Conservation (phyloP, 2,329 filamentous ascomycete genomes). For the Balansia obtecta region DNA sequence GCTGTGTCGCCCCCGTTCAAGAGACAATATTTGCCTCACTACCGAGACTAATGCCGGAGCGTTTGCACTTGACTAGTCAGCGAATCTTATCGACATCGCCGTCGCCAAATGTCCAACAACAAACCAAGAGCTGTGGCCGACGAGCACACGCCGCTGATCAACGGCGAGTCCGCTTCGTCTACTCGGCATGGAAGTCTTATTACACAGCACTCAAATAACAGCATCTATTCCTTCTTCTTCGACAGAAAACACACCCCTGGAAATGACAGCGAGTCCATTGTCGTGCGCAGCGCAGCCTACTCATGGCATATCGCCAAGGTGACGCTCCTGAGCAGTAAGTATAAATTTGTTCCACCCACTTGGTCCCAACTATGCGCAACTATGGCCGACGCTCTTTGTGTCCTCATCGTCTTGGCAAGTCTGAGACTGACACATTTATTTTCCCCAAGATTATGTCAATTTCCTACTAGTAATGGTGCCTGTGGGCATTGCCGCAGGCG, state of each 20-base stretch:
- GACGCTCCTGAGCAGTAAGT: slow-evolving; percentile 46
- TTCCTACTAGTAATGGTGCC: slow-evolving; percentile 63
- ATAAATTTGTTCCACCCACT: not conserved
- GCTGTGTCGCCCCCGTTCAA: not conserved
- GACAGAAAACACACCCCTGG: slow-evolving; percentile 39
- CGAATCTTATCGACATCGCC: slow-evolving; percentile 5
- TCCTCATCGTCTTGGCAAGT: not conserved
- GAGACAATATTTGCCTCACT: not conserved
- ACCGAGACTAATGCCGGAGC: not conserved
- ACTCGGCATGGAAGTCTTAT: slow-evolving; percentile 10
- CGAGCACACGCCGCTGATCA: slow-evolving; percentile 32
- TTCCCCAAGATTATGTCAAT: slow-evolving; percentile 45
- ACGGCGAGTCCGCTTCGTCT: slow-evolving; percentile 19
- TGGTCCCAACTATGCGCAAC: not conserved
- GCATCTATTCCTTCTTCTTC: slow-evolving; percentile 32
- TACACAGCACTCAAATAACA: slow-evolving; percentile 11
- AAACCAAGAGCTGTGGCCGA: slow-evolving; percentile 15
- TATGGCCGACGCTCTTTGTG: not conserved
- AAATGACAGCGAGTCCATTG: slow-evolving; percentile 32
- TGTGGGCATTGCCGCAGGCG: slow-evolving; percentile 56
- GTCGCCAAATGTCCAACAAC: slow-evolving; percentile 21
- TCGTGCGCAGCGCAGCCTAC: slow-evolving; percentile 33
- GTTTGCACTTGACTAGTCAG: slow-evolving; percentile 1
- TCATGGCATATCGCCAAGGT: slow-evolving; percentile 44
- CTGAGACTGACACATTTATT: not conserved